A percentile compares a stretch with the other conserved stretches of the same genome.
These are phyloP conservation scores for Passiflora organensis DNA, from an alignment of 345 rosid species.

Conservation along the genomic window DNA sequence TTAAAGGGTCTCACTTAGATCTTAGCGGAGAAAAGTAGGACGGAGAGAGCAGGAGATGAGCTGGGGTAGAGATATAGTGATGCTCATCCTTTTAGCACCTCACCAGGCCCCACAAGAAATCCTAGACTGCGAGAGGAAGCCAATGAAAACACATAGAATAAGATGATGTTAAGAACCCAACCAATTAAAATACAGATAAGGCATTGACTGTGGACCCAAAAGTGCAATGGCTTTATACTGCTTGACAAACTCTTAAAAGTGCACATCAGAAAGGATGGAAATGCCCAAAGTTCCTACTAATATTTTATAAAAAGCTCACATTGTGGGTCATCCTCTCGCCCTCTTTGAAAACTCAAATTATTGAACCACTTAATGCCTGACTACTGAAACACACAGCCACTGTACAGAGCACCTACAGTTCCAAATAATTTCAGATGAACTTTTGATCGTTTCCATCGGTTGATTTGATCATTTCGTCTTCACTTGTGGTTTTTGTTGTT, in stretches of 20 bases:
- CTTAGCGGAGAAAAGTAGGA: conserved; percentile 1
- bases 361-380: background rate
- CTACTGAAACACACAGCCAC: background rate
- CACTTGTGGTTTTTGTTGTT: background rate
- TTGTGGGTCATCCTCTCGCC: conserved; percentile 22
- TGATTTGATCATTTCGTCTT: background rate
- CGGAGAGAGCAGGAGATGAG: background rate
- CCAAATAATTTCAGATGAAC: background rate
- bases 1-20: background rate
- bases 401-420: background rate
- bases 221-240: conserved; percentile 14
- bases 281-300: background rate
- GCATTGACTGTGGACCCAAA: conserved; percentile 41
- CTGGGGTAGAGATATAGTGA: background rate
- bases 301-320: conserved; percentile 13
- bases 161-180: conserved; percentile 40
- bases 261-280: conserved; percentile 22
- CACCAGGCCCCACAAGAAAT: conserved; percentile 36
- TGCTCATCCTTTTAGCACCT: conserved; percentile 7
- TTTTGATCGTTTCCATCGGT: background rate
- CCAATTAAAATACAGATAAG: conserved; percentile 78
- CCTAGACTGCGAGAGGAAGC: conserved; percentile 38
- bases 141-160: conserved; percentile 37
- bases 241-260: conserved; percentile 16
- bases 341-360: background rate